Evolutionary conservation across 106 monocot genomes (phyloP).

Genomic region (Acorus gramineus): DNA sequence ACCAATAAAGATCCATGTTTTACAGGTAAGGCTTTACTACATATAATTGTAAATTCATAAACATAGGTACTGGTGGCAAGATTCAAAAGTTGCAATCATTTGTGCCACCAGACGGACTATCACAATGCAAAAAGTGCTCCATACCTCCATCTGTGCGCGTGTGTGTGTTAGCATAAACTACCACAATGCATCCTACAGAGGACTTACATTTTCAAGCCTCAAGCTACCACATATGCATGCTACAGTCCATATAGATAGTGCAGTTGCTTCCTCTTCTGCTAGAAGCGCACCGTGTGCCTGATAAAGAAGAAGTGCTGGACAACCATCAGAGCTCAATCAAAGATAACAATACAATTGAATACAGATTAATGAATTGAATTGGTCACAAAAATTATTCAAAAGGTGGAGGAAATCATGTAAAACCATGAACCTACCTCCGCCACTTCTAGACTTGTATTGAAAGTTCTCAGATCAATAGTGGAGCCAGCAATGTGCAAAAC

Average conservation of each 20-base stretch:
- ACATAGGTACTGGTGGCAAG: too few relatives aligned
- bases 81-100: too few relatives aligned
- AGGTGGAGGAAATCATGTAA: not conserved
- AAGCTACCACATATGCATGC: slow-evolving; percentile 91
- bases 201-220: slow-evolving; percentile 91
- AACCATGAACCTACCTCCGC: slow-evolving; percentile 50
- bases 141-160: not conserved
- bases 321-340: too few relatives aligned
- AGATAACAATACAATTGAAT: too few relatives aligned
- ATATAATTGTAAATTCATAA: too few relatives aligned
- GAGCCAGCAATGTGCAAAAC: slow-evolving; percentile 80
- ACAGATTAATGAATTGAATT: not conserved
- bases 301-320: slow-evolving; percentile 3
- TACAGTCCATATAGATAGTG: slow-evolving; percentile 85
- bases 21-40: too few relatives aligned
- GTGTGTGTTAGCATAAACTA: not conserved
- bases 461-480: slow-evolving; percentile 70
- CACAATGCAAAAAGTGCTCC: not conserved
- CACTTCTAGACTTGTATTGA: slow-evolving; percentile 55
- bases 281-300: slow-evolving; percentile 72
- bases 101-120: not conserved
- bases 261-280: slow-evolving; percentile 87
- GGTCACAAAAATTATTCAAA: not conserved
- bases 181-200: not conserved
- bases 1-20: too few relatives aligned